Base-by-base conservation (phyloP, 2,329 filamentous ascomycete genomes). In the Botrytis medusae region DNA sequence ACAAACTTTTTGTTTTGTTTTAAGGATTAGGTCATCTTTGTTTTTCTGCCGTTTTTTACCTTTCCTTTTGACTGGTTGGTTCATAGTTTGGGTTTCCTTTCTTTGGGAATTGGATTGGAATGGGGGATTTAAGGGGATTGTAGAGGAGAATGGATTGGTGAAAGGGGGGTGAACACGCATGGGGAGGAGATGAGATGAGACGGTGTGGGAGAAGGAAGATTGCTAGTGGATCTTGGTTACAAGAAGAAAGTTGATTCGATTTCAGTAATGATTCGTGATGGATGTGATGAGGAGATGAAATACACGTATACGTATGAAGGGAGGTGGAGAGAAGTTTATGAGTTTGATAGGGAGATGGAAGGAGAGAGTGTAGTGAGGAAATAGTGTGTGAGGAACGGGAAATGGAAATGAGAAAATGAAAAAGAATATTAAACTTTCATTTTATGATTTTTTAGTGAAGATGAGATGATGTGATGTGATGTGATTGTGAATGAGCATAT, bases 391-490 rank as follows among this genome's bases (percentile, higher is more conserved):
- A 48, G 44, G 14, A 20, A 46, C 12, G 14, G 62, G 42, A 46
- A 29, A 64, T 44, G n/a, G 16, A 29, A 46, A 64, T 64, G 62
- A 46, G 62, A 64, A 64, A 64, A 64, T 64, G 62, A 64, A 64
- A 64, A 64, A 64, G 40, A 64, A 63, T 63, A n/a, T 63, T 40
- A 44, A 44, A 32, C 20, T 44, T 63, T 29, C 6, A 63, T 44
- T 32, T 54, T 44, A 44, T 34, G 29, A 22, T 10, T 57, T 57
- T 20, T 59, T 59, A 9, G 14, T 22, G 29, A n/a, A 4, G 8
- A 22, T 46, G 44, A 51, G 22, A 59, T 59, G 18, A 59, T 32
- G 16, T 59, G 29, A 57, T 29, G 48, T n/a, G 29, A 34, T 59
- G 18, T 48, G 18, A 42, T 6, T 57, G 25, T 51, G 48, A 51